A percentile compares a stretch with the other conserved stretches of the same genome.
Evolutionary conservation across 768 basidiomycete species (phyloP).

Genomic region (Podaxis sp.): DNA sequence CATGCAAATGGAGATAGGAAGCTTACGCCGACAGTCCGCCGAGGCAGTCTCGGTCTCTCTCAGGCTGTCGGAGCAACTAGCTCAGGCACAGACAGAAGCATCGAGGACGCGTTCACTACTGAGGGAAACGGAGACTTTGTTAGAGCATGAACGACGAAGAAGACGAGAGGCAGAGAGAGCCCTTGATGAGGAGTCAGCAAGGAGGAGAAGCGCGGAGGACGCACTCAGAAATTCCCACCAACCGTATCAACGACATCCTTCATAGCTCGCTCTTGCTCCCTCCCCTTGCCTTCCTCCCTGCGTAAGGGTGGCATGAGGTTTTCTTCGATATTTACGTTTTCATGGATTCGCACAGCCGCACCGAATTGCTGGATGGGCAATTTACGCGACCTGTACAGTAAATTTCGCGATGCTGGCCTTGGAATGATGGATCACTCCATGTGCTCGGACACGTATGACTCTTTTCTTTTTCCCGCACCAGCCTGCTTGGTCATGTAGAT

Average conservation of each 20-base stretch:
- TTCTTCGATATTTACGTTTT: background rate
- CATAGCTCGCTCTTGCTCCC: background rate
- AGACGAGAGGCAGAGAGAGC: slow-evolving; percentile 54
- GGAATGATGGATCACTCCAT: background rate
- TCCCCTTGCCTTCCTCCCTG: background rate
- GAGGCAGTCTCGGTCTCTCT: slow-evolving; percentile 64
- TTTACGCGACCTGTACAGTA: background rate
- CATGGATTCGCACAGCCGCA: background rate
- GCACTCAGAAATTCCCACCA: slow-evolving; percentile 13
- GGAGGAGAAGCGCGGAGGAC: slow-evolving; percentile 25
- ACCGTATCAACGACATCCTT: slow-evolving; percentile 6
- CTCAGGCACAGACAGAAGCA: slow-evolving; percentile 58
- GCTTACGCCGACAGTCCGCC: slow-evolving; percentile 59
- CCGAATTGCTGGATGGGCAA: background rate
- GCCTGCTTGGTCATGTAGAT: background rate
- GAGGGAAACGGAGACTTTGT: slow-evolving; percentile 47
- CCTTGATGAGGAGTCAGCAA: slow-evolving; percentile 13
- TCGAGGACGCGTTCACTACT: slow-evolving; percentile 51
- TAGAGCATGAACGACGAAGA: slow-evolving; percentile 53
- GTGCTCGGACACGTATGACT: background rate
- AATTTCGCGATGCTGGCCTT: background rate
- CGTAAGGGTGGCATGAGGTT: background rate
- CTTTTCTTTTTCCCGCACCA: background rate
- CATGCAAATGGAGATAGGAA: slow-evolving; percentile 61
- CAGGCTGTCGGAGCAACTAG: slow-evolving; percentile 66